Evolutionary conservation across 495 filamentous ascomycete genomes (phyloP).

Genomic region (Pseudoneurospora amorphoporcata): DNA sequence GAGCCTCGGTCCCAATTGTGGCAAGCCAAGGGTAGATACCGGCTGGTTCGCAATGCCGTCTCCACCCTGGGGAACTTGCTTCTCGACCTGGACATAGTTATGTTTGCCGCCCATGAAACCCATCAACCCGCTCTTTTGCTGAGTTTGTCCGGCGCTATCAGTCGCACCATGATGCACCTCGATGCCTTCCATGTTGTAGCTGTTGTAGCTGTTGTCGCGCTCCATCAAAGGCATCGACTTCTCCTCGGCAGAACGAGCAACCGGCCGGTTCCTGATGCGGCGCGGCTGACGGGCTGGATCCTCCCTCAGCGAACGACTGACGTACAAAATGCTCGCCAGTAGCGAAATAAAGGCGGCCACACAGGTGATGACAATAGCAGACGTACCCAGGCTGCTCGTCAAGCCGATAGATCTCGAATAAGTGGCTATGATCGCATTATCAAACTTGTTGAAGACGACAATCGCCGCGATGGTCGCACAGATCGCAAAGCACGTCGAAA

Average conservation of each 20-base stretch:
- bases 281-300: background rate
- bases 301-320: background rate
- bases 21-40: background rate
- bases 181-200: background rate
- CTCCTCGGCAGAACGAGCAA: conserved; percentile 3
- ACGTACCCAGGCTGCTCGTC: conserved; percentile 8
- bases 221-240: conserved; percentile 1
- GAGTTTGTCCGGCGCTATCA: background rate
- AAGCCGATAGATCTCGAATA: conserved; percentile 17
- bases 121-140: background rate
- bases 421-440: conserved; percentile 17
- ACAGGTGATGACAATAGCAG: conserved; percentile 18
- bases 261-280: background rate
- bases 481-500: conserved; percentile 21
- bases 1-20: conserved; percentile 1
- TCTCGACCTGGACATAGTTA: conserved; percentile 28
- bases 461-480: conserved; percentile 17
- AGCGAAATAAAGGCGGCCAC: conserved; percentile 14
- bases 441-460: conserved; percentile 18
- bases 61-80: conserved; percentile 11
- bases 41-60: background rate
- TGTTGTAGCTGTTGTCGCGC: background rate
- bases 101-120: conserved; percentile 6
- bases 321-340: conserved; percentile 9
- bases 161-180: background rate